Percentiles rank a stretch among this genome's conserved stretches.
Conservation (phyloP, 345 rosid genomes). For the Eucalyptus regnans region DNA sequence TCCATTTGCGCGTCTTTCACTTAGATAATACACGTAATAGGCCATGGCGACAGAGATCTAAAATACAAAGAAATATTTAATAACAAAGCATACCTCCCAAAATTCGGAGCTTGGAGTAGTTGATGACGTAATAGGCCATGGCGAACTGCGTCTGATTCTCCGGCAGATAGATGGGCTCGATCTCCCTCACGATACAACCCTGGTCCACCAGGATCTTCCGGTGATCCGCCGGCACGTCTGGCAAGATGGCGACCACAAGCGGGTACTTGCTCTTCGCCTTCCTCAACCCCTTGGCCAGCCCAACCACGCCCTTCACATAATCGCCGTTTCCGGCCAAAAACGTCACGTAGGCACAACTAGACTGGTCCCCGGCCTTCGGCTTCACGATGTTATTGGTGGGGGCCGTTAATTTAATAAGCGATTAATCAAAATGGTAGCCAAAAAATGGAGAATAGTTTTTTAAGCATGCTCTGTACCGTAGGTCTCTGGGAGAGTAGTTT, state of each 20-base stretch:
- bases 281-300: conserved; percentile 29
- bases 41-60: not conserved
- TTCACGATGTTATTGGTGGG: not conserved
- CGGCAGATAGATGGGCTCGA: not conserved
- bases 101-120: not conserved
- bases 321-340: not conserved
- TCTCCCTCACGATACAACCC: not conserved
- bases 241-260: conserved; percentile 25
- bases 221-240: conserved; percentile 30
- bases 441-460: not conserved
- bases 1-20: not conserved
- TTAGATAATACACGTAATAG: too few relatives aligned
- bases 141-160: not conserved
- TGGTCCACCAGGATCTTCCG: not conserved
- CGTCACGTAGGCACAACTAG: not conserved
- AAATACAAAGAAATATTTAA: not conserved
- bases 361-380: not conserved
- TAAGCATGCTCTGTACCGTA: too few relatives aligned
- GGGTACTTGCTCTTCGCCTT: conserved; percentile 22
- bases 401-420: not conserved
- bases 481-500: too few relatives aligned
- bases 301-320: conserved; percentile 8
- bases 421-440: not conserved
- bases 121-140: not conserved
- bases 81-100: conserved; percentile 16